Percentiles rank a stretch among this genome's conserved stretches.
Conservation (phyloP, 768 basidiomycete genomes). For the Boletus rufocinnamomeus region DNA sequence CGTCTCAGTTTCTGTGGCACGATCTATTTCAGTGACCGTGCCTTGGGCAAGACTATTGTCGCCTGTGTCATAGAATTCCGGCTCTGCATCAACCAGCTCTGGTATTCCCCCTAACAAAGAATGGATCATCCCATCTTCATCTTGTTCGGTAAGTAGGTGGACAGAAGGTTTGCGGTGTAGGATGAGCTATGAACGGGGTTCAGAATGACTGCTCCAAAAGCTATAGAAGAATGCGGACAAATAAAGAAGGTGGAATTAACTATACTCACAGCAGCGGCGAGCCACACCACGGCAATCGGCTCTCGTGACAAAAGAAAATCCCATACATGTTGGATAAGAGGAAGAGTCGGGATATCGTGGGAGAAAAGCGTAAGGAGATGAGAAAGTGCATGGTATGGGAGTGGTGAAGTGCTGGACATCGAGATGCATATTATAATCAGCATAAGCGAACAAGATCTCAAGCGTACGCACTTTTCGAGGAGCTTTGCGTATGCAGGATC, state of each 20-base stretch:
- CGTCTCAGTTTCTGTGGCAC: background rate
- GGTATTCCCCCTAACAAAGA: slow-evolving; percentile 69
- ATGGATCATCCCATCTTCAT: slow-evolving; percentile 83
- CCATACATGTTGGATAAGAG: slow-evolving; percentile 88
- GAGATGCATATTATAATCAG: slow-evolving; percentile 1
- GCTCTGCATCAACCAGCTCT: slow-evolving; percentile 38
- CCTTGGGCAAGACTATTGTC: background rate
- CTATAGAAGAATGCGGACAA: background rate
- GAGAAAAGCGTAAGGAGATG: slow-evolving; percentile 91
- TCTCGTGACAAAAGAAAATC: slow-evolving; percentile 86
- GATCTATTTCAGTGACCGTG: background rate
- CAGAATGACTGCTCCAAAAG: background rate
- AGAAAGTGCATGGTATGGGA: slow-evolving; percentile 89
- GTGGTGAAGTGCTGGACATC: slow-evolving; percentile 58
- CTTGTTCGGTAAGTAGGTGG: slow-evolving; percentile 58
- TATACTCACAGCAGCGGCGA: slow-evolving; percentile 72
- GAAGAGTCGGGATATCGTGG: slow-evolving; percentile 88
- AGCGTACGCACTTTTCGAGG: slow-evolving; percentile 58
- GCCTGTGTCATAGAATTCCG: background rate
- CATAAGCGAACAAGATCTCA: background rate
- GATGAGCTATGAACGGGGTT: slow-evolving; percentile 54
- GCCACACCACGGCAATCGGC: slow-evolving; percentile 79
- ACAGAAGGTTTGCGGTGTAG: slow-evolving; percentile 72
- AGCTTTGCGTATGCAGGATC: slow-evolving; percentile 71
- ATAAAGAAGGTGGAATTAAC: background rate